Base-by-base conservation (phyloP, 768 basidiomycete species). In the Rickenella mellea region DNA sequence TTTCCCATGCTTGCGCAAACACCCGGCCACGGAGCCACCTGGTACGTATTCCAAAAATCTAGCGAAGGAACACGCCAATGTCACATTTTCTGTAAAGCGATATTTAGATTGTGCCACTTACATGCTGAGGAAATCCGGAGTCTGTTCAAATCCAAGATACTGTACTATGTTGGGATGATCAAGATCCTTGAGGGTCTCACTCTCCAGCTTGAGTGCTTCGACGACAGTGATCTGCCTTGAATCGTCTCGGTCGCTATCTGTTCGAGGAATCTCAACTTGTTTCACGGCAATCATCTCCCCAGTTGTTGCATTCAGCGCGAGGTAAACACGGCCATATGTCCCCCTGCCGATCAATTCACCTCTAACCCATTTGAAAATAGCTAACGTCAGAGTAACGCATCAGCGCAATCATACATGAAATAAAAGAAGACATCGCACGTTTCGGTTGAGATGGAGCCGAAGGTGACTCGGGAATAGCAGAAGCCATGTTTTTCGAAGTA, bases 231-330 rank as follows among this genome's bases (percentile, higher is more conserved):
- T 67, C 52, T 94, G 92, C 25, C 92, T 76, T 14, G 76, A 71
- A 60, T 98, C 92, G 49, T 78, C 84, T 61, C 84, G 87, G 64
- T 99, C 96, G 54, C 86, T 90, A 14, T 80, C 78, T 6, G 91
- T 93, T 39, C 79, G 78, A 1, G 96, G 94, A 44, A 93, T 76
- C 59, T 98, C 96, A 36, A 99, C 96, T 63, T 98, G 96, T 63
- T 99, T 99, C 49, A 99, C 96, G 14, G 96, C 96, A 54, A 98
- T 92, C 89, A 97, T 94, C 63, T 98, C 93, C 44, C 92, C 92
- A 0, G 92, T 94, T 3, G 89, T 92, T 25, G 88, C 90, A 58
- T 98, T 98, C 45, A 98, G 68, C 14, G 90, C 96, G 42, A 98
- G 77, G 55, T 97, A 99, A 22, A 99, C 96, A 31, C 87, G 79